Evolutionary conservation across 495 filamentous ascomycete species (phyloP).

Genomic region (Pyrenopolyporus hunteri): DNA sequence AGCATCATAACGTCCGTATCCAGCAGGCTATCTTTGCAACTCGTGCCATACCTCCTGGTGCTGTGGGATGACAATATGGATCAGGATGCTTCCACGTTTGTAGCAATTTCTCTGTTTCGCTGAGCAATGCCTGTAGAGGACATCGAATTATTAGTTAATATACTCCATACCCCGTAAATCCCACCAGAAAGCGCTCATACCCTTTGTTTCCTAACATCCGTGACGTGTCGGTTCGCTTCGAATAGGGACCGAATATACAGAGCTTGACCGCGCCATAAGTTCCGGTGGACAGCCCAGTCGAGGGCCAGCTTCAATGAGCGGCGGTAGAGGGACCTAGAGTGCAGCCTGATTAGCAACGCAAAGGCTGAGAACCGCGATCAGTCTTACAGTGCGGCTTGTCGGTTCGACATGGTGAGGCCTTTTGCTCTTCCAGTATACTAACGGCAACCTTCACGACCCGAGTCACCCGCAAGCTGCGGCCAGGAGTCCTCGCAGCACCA

Average conservation of each 20-base stretch:
- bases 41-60: constrained; percentile 83
- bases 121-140: constrained; percentile 68
- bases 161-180: not conserved
- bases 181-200: constrained; percentile 57
- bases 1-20: not conserved
- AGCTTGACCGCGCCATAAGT: constrained; percentile 92
- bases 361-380: constrained; percentile 11
- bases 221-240: constrained; percentile 87
- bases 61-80: constrained; percentile 84
- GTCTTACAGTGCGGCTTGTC: constrained; percentile 54
- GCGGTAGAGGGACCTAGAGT: constrained; percentile 85
- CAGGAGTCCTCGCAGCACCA: constrained; percentile 3
- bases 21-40: constrained; percentile 22
- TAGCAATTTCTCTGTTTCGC: constrained; percentile 84
- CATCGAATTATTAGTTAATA: constrained; percentile 1
- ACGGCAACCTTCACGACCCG: constrained; percentile 8
- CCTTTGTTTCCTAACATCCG: constrained; percentile 85
- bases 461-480: constrained; percentile 7
- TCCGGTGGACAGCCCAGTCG: constrained; percentile 91
- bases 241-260: constrained; percentile 95
- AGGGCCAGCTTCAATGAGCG: constrained; percentile 90
- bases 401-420: constrained; percentile 52
- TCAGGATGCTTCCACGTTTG: constrained; percentile 98
- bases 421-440: constrained; percentile 12
- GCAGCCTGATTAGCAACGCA: constrained; percentile 21